Percentiles rank a stretch among this genome's conserved stretches.
These are phyloP conservation scores for Beta vulgaris DNA, from an alignment of 148 eudicot genomes.

Conservation along the genomic window DNA sequence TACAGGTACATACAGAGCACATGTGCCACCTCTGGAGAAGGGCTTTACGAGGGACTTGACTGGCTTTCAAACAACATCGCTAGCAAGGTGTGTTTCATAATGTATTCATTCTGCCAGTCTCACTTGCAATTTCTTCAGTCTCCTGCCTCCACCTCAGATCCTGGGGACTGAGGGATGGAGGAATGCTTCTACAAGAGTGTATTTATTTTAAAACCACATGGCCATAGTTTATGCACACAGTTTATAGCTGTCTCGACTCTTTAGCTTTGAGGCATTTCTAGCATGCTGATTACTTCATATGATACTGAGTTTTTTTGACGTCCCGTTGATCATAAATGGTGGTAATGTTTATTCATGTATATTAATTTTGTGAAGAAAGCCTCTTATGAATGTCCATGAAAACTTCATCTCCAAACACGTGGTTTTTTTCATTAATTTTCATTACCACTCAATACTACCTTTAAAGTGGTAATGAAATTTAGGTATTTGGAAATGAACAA, in stretches of 20 bases:
- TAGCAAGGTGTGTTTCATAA: constrained; percentile 27
- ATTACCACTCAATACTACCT: no score
- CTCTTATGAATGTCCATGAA: no score
- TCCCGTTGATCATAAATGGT: no score
- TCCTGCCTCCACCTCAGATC: background rate
- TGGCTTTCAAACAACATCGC: constrained; percentile 42
- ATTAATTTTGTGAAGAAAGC: no score
- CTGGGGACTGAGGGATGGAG: background rate
- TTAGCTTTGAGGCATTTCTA: background rate
- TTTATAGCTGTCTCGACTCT: background rate
- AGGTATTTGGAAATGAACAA: no score
- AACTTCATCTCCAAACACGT: no score
- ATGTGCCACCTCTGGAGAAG: constrained; percentile 37
- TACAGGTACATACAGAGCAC: constrained; percentile 38
- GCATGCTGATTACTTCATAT: background rate
- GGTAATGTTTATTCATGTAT: no score
- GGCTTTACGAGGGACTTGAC: constrained; percentile 36
- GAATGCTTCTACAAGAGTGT: background rate
- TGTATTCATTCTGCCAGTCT: background rate
- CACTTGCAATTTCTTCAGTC: background rate
- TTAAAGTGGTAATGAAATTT: no score
- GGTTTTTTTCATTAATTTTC: no score
- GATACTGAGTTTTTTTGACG: no score
- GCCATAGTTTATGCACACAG: background rate
- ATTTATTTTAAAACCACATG: background rate